Evolutionary conservation across 805 yeast genomes (phyloP).

Genomic region (Candida schatavii): DNA sequence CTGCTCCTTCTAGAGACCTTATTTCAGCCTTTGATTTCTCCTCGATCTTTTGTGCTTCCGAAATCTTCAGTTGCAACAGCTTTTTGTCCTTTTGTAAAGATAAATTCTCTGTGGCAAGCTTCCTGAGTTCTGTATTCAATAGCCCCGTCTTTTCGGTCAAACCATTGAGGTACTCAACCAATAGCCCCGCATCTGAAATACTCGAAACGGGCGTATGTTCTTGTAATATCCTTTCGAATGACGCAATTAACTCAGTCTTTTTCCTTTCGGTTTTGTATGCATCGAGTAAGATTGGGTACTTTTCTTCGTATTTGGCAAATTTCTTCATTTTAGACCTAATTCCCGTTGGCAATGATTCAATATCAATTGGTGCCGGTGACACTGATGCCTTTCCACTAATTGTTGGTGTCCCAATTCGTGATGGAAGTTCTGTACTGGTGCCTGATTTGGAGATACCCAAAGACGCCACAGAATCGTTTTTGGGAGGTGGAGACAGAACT

Average conservation of each 20-base stretch:
- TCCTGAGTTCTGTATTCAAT: conserved; percentile 63
- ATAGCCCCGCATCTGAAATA: conserved; percentile 66
- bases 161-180: conserved; percentile 68
- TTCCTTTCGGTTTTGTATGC: conserved; percentile 83
- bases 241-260: conserved; percentile 54
- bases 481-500: not conserved
- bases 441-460: not conserved
- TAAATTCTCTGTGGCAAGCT: conserved; percentile 32
- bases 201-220: conserved; percentile 81
- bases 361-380: conserved; percentile 19
- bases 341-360: conserved; percentile 52
- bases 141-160: conserved; percentile 58
- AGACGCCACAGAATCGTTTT: not conserved
- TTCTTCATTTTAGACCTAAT: conserved; percentile 64
- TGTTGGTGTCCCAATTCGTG: conserved; percentile 3
- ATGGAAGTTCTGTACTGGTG: not conserved
- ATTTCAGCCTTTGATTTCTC: not conserved
- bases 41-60: not conserved
- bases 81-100: conserved; percentile 15
- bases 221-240: conserved; percentile 66
- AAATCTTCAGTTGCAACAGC: conserved; percentile 2
- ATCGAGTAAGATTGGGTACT: conserved; percentile 78
- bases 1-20: not conserved
- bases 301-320: conserved; percentile 83
- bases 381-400: not conserved